Evolutionary conservation across 306 rosid species (phyloP).

Genomic region (Acacia melanoxylon): DNA sequence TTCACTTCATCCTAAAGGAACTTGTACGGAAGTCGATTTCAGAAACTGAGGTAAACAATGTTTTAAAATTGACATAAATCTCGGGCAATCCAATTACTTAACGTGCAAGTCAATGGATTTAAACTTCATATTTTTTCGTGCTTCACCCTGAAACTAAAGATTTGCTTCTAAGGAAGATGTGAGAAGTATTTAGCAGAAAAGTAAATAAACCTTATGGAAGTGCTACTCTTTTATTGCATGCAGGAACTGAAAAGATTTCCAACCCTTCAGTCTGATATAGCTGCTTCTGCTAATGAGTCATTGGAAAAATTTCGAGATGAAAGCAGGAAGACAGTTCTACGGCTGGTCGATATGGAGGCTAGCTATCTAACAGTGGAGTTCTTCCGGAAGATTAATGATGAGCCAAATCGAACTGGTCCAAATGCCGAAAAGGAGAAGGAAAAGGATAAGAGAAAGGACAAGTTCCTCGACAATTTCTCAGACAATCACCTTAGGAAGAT

Average conservation of each 20-base stretch:
- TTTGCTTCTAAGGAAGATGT: not conserved
- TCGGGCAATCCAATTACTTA: conserved; percentile 8
- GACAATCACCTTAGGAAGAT: conserved; percentile 86
- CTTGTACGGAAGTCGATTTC: conserved; percentile 93
- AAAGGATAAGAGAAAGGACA: conserved; percentile 1
- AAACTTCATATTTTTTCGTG: not conserved
- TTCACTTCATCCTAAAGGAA: conserved; percentile 92
- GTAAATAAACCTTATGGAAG: conserved; percentile 28
- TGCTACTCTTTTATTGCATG: conserved; percentile 30
- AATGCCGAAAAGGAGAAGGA: conserved; percentile 32
- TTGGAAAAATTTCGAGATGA: conserved; percentile 92
- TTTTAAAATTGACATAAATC: conserved; percentile 8
- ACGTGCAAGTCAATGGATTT: conserved; percentile 7
- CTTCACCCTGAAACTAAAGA: not conserved
- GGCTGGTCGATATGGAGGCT: conserved; percentile 98
- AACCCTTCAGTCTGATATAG: conserved; percentile 77
- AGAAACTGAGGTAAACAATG: conserved; percentile 75
- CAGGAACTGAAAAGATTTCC: conserved; percentile 98
- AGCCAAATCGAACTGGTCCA: conserved; percentile 58
- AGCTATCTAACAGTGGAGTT: conserved; percentile 92
- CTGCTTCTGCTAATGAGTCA: conserved; percentile 84
- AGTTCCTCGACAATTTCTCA: conserved; percentile 37
- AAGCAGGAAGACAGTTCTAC: conserved; percentile 79
- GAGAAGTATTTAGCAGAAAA: not conserved
- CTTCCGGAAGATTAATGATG: conserved; percentile 80